These are phyloP conservation scores for Verticillium alfalfae DNA, from an alignment of 2,329 filamentous ascomycete species.

Conservation along the genomic window DNA sequence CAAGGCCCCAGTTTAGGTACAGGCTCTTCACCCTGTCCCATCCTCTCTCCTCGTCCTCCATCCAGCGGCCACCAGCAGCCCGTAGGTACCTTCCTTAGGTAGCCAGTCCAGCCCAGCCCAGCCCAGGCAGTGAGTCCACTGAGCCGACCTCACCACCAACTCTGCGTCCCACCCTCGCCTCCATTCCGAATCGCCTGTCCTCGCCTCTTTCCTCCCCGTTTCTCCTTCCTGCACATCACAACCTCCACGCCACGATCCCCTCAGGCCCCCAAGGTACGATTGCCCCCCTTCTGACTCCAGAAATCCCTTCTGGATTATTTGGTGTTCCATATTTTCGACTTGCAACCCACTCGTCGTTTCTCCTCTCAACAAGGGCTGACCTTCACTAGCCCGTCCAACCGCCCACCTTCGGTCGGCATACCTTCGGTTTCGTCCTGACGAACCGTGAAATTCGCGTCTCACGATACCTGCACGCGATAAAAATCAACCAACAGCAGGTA, in stretches of 20 bases:
- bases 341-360: not conserved
- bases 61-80: too few relatives aligned
- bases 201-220: not conserved
- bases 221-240: slow-evolving; percentile 9
- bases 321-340: not conserved
- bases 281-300: not conserved
- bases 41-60: too few relatives aligned
- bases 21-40: too few relatives aligned
- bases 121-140: slow-evolving; percentile 1
- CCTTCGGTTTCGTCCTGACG: not conserved
- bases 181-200: not conserved
- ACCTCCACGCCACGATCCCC: slow-evolving; percentile 9
- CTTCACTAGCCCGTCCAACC: not conserved
- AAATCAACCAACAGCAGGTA: not conserved
- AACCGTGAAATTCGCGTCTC: not conserved
- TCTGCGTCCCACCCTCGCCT: not conserved
- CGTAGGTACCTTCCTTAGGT: too few relatives aligned
- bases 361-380: not conserved
- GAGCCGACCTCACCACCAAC: slow-evolving; percentile 1
- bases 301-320: not conserved
- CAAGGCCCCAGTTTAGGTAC: too few relatives aligned
- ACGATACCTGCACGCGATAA: not conserved
- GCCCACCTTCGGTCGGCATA: not conserved
- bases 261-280: slow-evolving; percentile 7
- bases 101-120: slow-evolving; percentile 3